A percentile compares a stretch with the other conserved stretches of the same genome.
Conservation (phyloP, 306 rosid genomes). For the Sicyos edulis region DNA sequence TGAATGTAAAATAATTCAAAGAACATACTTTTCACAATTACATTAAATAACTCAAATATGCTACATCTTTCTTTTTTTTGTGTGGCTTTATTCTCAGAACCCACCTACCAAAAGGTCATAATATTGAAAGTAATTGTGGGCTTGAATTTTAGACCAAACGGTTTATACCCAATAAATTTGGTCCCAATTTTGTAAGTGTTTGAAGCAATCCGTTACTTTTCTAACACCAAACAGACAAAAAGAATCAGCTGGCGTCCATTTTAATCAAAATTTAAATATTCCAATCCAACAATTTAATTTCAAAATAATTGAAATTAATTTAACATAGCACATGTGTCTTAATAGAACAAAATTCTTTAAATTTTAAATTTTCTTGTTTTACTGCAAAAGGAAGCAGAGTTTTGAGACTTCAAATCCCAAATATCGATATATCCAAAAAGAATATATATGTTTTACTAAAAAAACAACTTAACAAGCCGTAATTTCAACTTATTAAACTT, state of each 20-base stretch:
- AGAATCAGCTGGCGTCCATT: conserved; percentile 8
- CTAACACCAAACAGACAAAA: conserved; percentile 5
- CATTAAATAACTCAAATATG: neutral
- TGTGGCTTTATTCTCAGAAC: neutral
- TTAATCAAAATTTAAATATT: neutral
- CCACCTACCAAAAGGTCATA: neutral
- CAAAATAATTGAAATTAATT: no score
- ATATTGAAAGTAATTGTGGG: neutral
- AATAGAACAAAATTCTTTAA: no score
- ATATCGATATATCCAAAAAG: no score
- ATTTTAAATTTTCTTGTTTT: no score
- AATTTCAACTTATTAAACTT: no score
- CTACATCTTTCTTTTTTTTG: neutral
- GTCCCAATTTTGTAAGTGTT: neutral
- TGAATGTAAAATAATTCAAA: neutral
- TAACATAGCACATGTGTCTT: no score
- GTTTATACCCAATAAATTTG: neutral
- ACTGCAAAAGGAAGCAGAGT: no score
- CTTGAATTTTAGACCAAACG: neutral
- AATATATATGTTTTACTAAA: no score
- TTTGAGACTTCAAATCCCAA: no score
- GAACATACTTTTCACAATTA: neutral
- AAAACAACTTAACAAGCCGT: no score
- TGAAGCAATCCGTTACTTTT: neutral
- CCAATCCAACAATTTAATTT: neutral